phyloP scores from a whole-genome alignment of 805 yeast species.

The Lipomyces japonicus region DNA sequence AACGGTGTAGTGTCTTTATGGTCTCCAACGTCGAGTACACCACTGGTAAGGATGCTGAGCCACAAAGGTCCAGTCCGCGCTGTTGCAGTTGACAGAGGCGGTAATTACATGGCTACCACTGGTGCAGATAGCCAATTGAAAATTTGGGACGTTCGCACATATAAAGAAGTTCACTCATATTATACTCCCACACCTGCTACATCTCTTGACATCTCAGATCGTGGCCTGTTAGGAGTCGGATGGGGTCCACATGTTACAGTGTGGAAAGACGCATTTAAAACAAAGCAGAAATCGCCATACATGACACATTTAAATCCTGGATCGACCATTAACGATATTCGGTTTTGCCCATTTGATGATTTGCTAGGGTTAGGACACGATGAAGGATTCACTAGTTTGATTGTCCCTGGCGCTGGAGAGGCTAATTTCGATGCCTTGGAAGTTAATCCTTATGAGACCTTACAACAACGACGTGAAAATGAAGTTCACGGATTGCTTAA shows the following conservation, averaged over 20 bases:
- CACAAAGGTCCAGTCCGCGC: conserved; percentile 85
- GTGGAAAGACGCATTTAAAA: conserved; percentile 79
- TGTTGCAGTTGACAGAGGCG: conserved; percentile 83
- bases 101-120: conserved; percentile 88
- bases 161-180: conserved; percentile 61
- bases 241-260: conserved; percentile 95
- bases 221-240: conserved; percentile 81
- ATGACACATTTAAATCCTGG: conserved; percentile 88
- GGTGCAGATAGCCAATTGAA: conserved; percentile 82
- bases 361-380: conserved; percentile 84
- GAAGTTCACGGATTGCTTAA: conserved; percentile 84
- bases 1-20: conserved; percentile 91
- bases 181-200: conserved; percentile 81
- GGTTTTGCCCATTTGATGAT: conserved; percentile 94
- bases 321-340: conserved; percentile 60
- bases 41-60: conserved; percentile 75
- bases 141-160: conserved; percentile 89
- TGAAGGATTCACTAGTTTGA: conserved; percentile 72
- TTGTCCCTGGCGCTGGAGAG: conserved; percentile 96
- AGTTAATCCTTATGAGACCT: conserved; percentile 85
- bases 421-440: conserved; percentile 95
- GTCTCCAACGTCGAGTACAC: conserved; percentile 85
- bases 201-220: conserved; percentile 75
- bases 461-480: conserved; percentile 86
- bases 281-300: conserved; percentile 77